Evolutionary conservation across 495 filamentous ascomycete species (phyloP).

Genomic region (Aspergillus baeticus): DNA sequence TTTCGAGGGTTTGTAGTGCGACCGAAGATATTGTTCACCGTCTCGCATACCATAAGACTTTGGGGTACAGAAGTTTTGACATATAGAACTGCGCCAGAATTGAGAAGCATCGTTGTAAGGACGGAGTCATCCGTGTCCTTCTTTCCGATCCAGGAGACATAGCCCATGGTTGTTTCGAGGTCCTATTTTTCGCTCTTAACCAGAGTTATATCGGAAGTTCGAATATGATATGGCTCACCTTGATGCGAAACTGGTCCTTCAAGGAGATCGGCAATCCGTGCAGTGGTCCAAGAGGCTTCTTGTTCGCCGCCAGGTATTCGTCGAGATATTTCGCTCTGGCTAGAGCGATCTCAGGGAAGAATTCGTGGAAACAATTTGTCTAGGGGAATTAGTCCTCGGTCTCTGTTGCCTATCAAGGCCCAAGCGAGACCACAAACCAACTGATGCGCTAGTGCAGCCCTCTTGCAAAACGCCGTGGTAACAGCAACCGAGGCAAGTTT

Average conservation of each 20-base stretch:
- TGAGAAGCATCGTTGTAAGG: background rate
- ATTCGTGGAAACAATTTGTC: slow-evolving; percentile 52
- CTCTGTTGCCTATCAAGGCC: too few relatives aligned
- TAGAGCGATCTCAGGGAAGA: slow-evolving; percentile 55
- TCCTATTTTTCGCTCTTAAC: too few relatives aligned
- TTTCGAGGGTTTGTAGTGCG: background rate
- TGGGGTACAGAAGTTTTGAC: background rate
- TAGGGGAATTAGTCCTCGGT: background rate
- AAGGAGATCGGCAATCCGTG: slow-evolving; percentile 61
- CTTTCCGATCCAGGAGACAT: slow-evolving; percentile 25
- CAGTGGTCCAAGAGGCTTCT: slow-evolving; percentile 49
- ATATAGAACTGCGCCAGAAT: background rate
- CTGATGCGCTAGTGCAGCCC: slow-evolving; percentile 46
- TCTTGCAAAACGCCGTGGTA: slow-evolving; percentile 43
- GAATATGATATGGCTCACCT: slow-evolving; percentile 26
- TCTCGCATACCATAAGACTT: background rate
- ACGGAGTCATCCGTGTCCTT: slow-evolving; percentile 3
- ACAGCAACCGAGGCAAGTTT: slow-evolving; percentile 35
- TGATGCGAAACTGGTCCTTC: slow-evolving; percentile 65
- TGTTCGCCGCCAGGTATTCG: slow-evolving; percentile 39
- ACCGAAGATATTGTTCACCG: background rate
- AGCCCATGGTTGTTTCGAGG: slow-evolving; percentile 39
- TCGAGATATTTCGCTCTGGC: slow-evolving; percentile 57
- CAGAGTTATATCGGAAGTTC: too few relatives aligned
- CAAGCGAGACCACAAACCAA: slow-evolving; percentile 21